Percentiles rank a stretch among this genome's conserved stretches.
Conservation (phyloP, 495 filamentous ascomycete species). For the Melanomma pulvis-pyrius region DNA sequence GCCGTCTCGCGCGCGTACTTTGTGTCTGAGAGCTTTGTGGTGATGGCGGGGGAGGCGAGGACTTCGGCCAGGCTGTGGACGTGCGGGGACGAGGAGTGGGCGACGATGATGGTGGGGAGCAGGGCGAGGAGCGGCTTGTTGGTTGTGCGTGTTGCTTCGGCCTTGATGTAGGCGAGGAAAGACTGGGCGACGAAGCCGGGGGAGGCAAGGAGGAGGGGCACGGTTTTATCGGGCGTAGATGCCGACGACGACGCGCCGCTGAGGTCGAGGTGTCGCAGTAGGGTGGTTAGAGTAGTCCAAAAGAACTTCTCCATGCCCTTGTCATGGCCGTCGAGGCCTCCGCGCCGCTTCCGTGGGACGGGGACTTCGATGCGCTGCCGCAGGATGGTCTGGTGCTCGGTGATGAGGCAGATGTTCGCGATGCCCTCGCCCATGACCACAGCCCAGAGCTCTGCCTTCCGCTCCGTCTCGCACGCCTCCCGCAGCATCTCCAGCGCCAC, state of each 20-base stretch:
- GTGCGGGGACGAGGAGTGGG: constrained; percentile 83
- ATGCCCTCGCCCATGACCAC: constrained; percentile 94
- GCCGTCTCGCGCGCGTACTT: constrained; percentile 83
- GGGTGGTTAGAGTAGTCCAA: constrained; percentile 71
- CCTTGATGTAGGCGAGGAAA: constrained; percentile 80
- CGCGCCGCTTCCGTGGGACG: constrained; percentile 70
- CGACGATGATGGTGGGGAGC: constrained; percentile 63
- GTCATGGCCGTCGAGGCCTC: constrained; percentile 44
- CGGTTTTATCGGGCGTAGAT: constrained; percentile 47
- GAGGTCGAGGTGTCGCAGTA: constrained; percentile 79
- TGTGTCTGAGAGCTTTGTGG: constrained; percentile 74
- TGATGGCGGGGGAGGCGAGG: constrained; percentile 75
- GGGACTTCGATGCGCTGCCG: constrained; percentile 83
- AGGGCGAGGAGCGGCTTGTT: constrained; percentile 53
- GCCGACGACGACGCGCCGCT: constrained; percentile 51
- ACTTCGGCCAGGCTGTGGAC: constrained; percentile 85
- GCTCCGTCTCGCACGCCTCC: constrained; percentile 75
- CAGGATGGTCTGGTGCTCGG: constrained; percentile 84
- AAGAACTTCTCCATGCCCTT: constrained; percentile 77
- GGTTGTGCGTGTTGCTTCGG: constrained; percentile 65
- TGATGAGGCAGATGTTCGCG: constrained; percentile 92
- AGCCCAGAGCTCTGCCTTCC: constrained; percentile 74
- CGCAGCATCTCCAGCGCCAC: constrained; percentile 77
- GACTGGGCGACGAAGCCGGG: constrained; percentile 83
- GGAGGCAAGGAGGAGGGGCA: constrained; percentile 80